Conservation (phyloP, 2,329 filamentous ascomycete genomes). For the Ramularia endophylla region DNA sequence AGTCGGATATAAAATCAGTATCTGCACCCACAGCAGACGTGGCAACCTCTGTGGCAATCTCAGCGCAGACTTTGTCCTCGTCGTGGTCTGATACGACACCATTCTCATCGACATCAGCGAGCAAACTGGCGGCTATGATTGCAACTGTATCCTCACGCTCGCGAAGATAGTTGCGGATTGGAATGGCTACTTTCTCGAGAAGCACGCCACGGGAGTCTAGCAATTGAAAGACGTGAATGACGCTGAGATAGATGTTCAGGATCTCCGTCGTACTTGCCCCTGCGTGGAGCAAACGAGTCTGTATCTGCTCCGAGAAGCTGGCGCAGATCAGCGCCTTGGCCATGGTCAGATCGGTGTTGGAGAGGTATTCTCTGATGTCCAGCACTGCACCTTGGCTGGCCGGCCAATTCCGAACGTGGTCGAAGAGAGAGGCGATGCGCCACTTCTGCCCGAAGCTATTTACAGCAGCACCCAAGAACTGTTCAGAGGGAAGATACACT, state of each 20-base stretch:
- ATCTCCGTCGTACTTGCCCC: constrained; percentile 72
- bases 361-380: constrained; percentile 61
- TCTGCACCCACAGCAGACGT: constrained; percentile 50
- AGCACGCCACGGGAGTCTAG: constrained; percentile 73
- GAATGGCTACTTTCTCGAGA: constrained; percentile 65
- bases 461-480: constrained; percentile 66
- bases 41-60: constrained; percentile 62
- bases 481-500: constrained; percentile 35
- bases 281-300: constrained; percentile 64
- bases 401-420: constrained; percentile 73
- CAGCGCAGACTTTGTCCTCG: constrained; percentile 51
- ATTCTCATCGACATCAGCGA: constrained; percentile 53
- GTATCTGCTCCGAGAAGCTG: constrained; percentile 60
- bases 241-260: constrained; percentile 68
- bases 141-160: constrained; percentile 71
- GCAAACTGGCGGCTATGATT: constrained; percentile 67
- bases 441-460: constrained; percentile 58
- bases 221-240: constrained; percentile 70
- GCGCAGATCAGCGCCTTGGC: constrained; percentile 65
- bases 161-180: constrained; percentile 69
- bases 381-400: constrained; percentile 64
- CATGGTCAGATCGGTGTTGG: constrained; percentile 58
- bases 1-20: constrained; percentile 64
- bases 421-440: constrained; percentile 67
- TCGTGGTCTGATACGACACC: constrained; percentile 34